phyloP scores from a whole-genome alignment of 2,329 filamentous ascomycete species.

The Huntiella decipiens region DNA sequence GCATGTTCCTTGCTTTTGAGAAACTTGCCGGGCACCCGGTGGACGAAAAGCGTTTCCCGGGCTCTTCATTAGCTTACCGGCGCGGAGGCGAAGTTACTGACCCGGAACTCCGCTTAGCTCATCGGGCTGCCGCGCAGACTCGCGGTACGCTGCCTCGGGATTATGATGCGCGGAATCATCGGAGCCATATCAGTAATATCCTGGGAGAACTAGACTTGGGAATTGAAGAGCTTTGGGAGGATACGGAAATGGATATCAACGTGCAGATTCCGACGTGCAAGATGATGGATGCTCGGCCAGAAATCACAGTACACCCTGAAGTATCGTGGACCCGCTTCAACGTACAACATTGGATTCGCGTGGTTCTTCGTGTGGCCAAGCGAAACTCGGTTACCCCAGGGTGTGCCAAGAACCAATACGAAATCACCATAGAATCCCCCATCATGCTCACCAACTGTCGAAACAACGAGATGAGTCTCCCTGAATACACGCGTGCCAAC shows the following conservation, averaged over 20 bases:
- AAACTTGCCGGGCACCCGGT: constrained; percentile 69
- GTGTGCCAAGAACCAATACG: constrained; percentile 63
- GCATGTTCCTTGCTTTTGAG: constrained; percentile 74
- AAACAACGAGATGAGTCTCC: constrained; percentile 76
- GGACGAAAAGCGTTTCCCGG: constrained; percentile 39
- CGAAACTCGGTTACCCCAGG: constrained; percentile 57
- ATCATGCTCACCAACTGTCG: constrained; percentile 87
- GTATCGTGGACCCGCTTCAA: constrained; percentile 89
- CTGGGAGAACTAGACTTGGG: constrained; percentile 60
- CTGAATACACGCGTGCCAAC: constrained; percentile 48
- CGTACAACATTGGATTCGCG: constrained; percentile 94
- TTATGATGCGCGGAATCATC: constrained; percentile 2
- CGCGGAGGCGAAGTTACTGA: constrained; percentile 51
- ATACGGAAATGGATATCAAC: constrained; percentile 87
- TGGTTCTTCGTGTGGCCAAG: constrained; percentile 56
- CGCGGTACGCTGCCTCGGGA: constrained; percentile 21
- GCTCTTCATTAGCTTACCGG: constrained; percentile 2
- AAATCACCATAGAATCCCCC: constrained; percentile 90
- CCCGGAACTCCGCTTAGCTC: constrained; percentile 24
- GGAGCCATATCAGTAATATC: constrained; percentile 39
- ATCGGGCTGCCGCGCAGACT: constrained; percentile 33
- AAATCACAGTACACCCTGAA: constrained; percentile 57
- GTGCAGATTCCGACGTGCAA: constrained; percentile 81
- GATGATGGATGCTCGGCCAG: constrained; percentile 57
- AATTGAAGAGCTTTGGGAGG: constrained; percentile 55